phyloP scores from a whole-genome alignment of 371 early-diverging fungal species.

The Hamiltosporidium tvaerminnensis region DNA sequence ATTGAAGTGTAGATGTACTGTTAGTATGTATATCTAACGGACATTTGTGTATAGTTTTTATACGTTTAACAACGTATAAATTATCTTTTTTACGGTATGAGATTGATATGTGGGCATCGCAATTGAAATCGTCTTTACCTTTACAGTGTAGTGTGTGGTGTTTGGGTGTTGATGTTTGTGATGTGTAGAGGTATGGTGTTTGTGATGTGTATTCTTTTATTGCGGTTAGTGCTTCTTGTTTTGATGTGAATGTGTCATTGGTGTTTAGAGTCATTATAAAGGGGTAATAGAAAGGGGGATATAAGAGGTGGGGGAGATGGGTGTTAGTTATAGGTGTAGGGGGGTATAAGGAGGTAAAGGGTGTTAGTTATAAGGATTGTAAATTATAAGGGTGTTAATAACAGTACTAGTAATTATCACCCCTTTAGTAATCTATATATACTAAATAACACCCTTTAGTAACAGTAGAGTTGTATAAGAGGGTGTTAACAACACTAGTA shows the following conservation, averaged over 20 bases:
- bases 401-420: too few species aligned
- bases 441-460: too few species aligned
- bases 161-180: slow-evolving; percentile 33
- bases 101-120: slow-evolving; percentile 44
- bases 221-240: slow-evolving; percentile 43
- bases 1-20: slow-evolving; percentile 14
- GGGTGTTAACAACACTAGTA: too few species aligned
- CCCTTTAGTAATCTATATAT: too few species aligned
- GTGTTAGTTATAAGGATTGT: too few species aligned
- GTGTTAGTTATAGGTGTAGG: too few species aligned
- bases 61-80: slow-evolving; percentile 38
- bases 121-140: slow-evolving; percentile 41
- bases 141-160: slow-evolving; percentile 42
- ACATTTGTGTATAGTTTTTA: slow-evolving; percentile 48
- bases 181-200: slow-evolving; percentile 35
- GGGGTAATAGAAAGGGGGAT: slow-evolving; percentile 28
- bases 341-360: too few species aligned
- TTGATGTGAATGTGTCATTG: slow-evolving; percentile 42
- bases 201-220: slow-evolving; percentile 34
- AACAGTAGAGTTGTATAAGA: too few species aligned
- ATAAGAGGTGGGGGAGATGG: too few species aligned
- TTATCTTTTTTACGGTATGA: slow-evolving; percentile 41
- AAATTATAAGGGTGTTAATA: too few species aligned
- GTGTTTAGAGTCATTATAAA: slow-evolving; percentile 34
- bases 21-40: slow-evolving; percentile 20